Evolutionary conservation across 106 monocot genomes (phyloP).

Genomic region (Triglochin maritima): DNA sequence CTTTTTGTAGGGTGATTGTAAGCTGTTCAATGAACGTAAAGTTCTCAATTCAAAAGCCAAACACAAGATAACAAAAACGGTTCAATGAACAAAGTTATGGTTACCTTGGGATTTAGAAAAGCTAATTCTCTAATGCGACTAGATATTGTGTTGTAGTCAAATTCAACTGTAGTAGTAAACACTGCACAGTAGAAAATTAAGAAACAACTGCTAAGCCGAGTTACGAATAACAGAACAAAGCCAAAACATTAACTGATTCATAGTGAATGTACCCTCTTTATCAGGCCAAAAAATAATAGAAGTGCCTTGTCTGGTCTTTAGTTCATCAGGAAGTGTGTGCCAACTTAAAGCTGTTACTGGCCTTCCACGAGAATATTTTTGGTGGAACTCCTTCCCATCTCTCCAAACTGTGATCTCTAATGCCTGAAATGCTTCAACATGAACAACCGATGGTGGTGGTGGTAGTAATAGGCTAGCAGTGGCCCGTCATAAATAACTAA

Average conservation of each 20-base stretch:
- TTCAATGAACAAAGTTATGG: not conserved
- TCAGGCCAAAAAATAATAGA: slow-evolving; percentile 94
- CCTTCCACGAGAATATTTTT: slow-evolving; percentile 83
- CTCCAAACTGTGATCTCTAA: slow-evolving; percentile 95
- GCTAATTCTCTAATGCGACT: slow-evolving; percentile 94
- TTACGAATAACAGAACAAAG: not conserved
- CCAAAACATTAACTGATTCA: not conserved
- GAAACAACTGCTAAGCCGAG: too few relatives aligned
- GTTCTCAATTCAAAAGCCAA: not conserved
- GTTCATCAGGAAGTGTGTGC: slow-evolving; percentile 29
- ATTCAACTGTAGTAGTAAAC: slow-evolving; percentile 72
- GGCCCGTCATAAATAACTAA: too few relatives aligned
- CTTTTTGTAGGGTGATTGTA: slow-evolving; percentile 80
- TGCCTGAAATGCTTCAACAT: slow-evolving; percentile 22
- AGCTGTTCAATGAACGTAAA: slow-evolving; percentile 32
- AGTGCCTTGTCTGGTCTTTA: slow-evolving; percentile 48
- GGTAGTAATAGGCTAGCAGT: too few relatives aligned
- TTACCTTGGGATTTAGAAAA: slow-evolving; percentile 90
- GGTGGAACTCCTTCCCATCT: slow-evolving; percentile 67
- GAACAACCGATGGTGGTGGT: not conserved
- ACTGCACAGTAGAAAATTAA: slow-evolving; percentile 38
- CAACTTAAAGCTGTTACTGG: slow-evolving; percentile 53
- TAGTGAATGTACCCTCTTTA: slow-evolving; percentile 42
- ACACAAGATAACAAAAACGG: not conserved
- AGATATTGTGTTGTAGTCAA: slow-evolving; percentile 83